A percentile compares a stretch with the other conserved stretches of the same genome.
Conservation (phyloP, 306 rosid genomes). For the Trifolium dubium region DNA sequence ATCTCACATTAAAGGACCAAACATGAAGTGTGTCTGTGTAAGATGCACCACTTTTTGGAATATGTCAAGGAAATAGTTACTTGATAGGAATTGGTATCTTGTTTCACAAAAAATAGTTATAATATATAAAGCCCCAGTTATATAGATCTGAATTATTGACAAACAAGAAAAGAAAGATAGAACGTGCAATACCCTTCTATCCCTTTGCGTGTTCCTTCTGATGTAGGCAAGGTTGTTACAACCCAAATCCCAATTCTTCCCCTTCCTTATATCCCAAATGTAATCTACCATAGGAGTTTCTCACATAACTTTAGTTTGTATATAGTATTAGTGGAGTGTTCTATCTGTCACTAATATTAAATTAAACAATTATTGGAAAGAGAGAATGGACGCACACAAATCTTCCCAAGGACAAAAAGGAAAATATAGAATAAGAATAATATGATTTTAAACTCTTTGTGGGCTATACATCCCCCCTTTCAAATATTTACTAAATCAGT, state of each 20-base stretch:
- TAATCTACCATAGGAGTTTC: too few species aligned
- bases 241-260: too few species aligned
- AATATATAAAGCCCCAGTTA: not conserved
- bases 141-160: not conserved
- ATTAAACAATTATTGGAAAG: not conserved
- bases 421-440: not conserved
- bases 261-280: too few species aligned
- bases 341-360: not conserved
- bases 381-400: not conserved
- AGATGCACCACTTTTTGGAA: slow-evolving; percentile 10
- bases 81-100: not conserved
- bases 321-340: too few species aligned
- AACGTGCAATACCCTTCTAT: not conserved
- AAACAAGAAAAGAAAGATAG: not conserved
- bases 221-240: too few species aligned
- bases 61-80: not conserved
- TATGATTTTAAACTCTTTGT: too few species aligned
- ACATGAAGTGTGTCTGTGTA: not conserved
- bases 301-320: too few species aligned
- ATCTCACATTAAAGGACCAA: slow-evolving; percentile 1
- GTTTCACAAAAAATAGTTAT: not conserved
- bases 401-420: not conserved
- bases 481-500: too few species aligned
- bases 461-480: too few species aligned
- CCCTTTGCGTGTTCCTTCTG: too few species aligned